Percentiles rank a stretch among this genome's conserved stretches.
phyloP scores from a whole-genome alignment of 257 asterid genomes.

The Cynanchum wilfordii region DNA sequence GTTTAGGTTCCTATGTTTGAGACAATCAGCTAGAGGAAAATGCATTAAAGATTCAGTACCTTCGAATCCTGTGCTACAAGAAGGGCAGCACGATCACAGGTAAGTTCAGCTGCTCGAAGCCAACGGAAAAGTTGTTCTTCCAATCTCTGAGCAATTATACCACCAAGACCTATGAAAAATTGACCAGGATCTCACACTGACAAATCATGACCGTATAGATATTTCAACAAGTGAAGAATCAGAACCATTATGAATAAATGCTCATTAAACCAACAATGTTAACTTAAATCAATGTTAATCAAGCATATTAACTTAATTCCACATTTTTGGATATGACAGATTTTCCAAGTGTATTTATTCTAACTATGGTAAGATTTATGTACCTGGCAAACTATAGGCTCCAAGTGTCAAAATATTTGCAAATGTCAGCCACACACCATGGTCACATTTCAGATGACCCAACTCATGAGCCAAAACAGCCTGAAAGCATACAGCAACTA shows the following conservation, averaged over 20 bases:
- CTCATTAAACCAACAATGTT: no score
- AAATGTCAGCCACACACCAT: conserved; percentile 89
- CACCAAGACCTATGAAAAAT: conserved; percentile 58
- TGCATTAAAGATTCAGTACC: conserved; percentile 38
- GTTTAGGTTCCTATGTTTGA: conserved; percentile 12
- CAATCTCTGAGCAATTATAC: conserved; percentile 77
- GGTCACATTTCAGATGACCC: conserved; percentile 95
- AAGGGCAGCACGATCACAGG: conserved; percentile 96
- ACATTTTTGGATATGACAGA: not conserved
- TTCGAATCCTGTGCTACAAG: conserved; percentile 91
- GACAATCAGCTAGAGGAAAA: conserved; percentile 1
- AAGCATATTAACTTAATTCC: not conserved
- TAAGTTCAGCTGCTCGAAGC: conserved; percentile 96
- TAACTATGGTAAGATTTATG: not conserved
- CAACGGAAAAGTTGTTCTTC: conserved; percentile 95
- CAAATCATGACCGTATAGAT: not conserved
- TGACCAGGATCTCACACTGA: not conserved
- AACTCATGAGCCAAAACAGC: conserved; percentile 96
- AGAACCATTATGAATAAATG: not conserved
- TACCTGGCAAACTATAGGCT: conserved; percentile 83
- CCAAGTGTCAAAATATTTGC: conserved; percentile 91
- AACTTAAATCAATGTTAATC: not conserved
- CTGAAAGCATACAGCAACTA: conserved; percentile 29
- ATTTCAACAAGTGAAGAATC: not conserved
- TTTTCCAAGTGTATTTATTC: not conserved